Evolutionary conservation across 1,284 basidiomycete species (phyloP), one percentile per base, ranked within the genome.

Genomic region (Cystobasidium pallidum): DNA sequence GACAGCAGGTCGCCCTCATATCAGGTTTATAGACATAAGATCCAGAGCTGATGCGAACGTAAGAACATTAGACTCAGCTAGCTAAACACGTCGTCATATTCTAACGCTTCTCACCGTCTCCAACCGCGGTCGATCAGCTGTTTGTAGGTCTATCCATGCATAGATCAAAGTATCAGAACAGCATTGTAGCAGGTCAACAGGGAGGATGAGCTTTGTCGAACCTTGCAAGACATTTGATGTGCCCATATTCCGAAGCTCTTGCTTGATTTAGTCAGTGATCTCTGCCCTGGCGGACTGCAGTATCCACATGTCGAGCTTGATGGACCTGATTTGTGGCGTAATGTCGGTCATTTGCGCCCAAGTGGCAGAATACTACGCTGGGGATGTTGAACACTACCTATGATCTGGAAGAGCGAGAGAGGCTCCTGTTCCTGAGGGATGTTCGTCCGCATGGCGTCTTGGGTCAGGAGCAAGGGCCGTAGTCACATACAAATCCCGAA

Each of bases 111-210:
- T 41, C 10, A 91, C 73, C 93, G 85, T 75, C 93, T 85, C 94
- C 93, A 97, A 47, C 94, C 94, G 39, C 88, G 84, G 81, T 94
- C 88, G 74, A 95, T 89, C 86, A 96, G 75, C 45, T 78, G 66
- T 75, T 83, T 82, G 77, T 84, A 84, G 36, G 81, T 80, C 81
- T 82, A 61, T 4, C 11, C 52, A n/a, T 26, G 24, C n/a, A n/a
- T n/a, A n/a, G n/a, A n/a, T n/a, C n/a, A n/a, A n/a, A n/a, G n/a
- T n/a, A n/a, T n/a, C n/a, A n/a, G n/a, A n/a, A n/a, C n/a, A n/a
- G n/a, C n/a, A n/a, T n/a, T n/a, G n/a, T n/a, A n/a, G n/a, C n/a
- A n/a, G n/a, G n/a, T n/a, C n/a, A n/a, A n/a, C n/a, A n/a, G n/a
- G n/a, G n/a, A n/a, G n/a, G n/a, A n/a, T n/a, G n/a, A n/a, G n/a